Evolutionary conservation across 2,329 filamentous ascomycete genomes (phyloP).

Genomic region (Intubia oerlemansii): DNA sequence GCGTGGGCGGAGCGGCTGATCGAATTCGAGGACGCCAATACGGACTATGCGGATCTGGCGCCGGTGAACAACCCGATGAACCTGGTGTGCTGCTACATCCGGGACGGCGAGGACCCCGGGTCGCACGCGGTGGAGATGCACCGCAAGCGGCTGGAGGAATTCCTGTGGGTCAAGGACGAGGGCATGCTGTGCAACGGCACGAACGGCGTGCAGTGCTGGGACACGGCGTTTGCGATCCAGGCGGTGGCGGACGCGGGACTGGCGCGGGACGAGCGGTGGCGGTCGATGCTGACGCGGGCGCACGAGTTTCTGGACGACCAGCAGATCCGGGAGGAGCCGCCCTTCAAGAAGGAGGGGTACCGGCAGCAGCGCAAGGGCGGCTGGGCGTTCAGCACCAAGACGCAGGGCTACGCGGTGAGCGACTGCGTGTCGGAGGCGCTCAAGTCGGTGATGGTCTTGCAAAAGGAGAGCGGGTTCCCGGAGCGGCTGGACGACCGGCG

Average conservation of each 20-base stretch:
- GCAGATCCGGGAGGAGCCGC: slow-evolving; percentile 69
- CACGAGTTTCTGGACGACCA: slow-evolving; percentile 75
- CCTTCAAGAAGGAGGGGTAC: slow-evolving; percentile 61
- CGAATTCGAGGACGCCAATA: slow-evolving; percentile 83
- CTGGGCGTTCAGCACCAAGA: slow-evolving; percentile 86
- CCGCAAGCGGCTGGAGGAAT: slow-evolving; percentile 64
- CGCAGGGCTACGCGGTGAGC: slow-evolving; percentile 86
- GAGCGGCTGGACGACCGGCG: slow-evolving; percentile 53
- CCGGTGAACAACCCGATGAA: slow-evolving; percentile 88
- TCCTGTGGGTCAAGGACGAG: slow-evolving; percentile 76
- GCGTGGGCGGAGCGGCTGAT: slow-evolving; percentile 66
- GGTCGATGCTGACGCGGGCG: slow-evolving; percentile 63
- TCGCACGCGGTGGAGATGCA: slow-evolving; percentile 48
- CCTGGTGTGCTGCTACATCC: slow-evolving; percentile 63
- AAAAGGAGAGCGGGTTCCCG: slow-evolving; percentile 57
- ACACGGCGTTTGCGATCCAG: slow-evolving; percentile 79
- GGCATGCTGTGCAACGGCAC: slow-evolving; percentile 93
- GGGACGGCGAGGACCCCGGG: slow-evolving; percentile 53
- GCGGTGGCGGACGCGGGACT: slow-evolving; percentile 61
- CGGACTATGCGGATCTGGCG: slow-evolving; percentile 65
- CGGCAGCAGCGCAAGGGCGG: slow-evolving; percentile 80
- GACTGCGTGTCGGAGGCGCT: slow-evolving; percentile 87
- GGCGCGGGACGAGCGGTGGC: slow-evolving; percentile 55
- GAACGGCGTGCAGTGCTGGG: slow-evolving; percentile 96
- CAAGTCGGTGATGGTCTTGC: slow-evolving; percentile 63